phyloP scores from a whole-genome alignment of 768 basidiomycete species.

The Clavaria fumosa region DNA sequence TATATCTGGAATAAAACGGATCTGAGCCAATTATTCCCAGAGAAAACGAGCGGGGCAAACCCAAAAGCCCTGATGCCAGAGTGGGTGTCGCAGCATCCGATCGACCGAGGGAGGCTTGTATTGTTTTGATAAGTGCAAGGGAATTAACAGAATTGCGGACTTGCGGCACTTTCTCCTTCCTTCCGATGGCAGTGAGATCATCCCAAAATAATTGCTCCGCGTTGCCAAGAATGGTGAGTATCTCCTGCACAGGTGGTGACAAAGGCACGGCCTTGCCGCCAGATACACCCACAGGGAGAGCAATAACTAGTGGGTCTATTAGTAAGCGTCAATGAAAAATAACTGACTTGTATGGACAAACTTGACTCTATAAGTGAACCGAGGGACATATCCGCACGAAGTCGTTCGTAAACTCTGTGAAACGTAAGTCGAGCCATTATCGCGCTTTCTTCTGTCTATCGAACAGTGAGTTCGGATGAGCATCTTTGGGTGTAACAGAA shows the following conservation, averaged over 20 bases:
- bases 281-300: constrained; percentile 68
- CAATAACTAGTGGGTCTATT: constrained; percentile 41
- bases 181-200: constrained; percentile 38
- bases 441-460: constrained; percentile 57
- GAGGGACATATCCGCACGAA: constrained; percentile 77
- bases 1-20: too few species aligned
- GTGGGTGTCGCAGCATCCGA: constrained; percentile 31
- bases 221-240: constrained; percentile 41
- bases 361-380: constrained; percentile 86
- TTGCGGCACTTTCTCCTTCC: constrained; percentile 48
- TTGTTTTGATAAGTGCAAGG: constrained; percentile 51
- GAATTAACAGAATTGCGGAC: constrained; percentile 64
- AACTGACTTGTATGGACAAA: constrained; percentile 27
- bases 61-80: constrained; percentile 48
- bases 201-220: constrained; percentile 62
- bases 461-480: too few species aligned
- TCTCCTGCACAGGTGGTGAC: constrained; percentile 37
- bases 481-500: too few species aligned
- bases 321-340: not conserved
- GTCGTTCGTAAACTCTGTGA: constrained; percentile 60
- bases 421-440: constrained; percentile 68
- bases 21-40: too few species aligned
- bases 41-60: too few species aligned
- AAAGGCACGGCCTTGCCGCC: constrained; percentile 24
- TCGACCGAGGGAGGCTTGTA: constrained; percentile 71